Conservation (phyloP, 441 rosid genomes). For the Croton setiger region DNA sequence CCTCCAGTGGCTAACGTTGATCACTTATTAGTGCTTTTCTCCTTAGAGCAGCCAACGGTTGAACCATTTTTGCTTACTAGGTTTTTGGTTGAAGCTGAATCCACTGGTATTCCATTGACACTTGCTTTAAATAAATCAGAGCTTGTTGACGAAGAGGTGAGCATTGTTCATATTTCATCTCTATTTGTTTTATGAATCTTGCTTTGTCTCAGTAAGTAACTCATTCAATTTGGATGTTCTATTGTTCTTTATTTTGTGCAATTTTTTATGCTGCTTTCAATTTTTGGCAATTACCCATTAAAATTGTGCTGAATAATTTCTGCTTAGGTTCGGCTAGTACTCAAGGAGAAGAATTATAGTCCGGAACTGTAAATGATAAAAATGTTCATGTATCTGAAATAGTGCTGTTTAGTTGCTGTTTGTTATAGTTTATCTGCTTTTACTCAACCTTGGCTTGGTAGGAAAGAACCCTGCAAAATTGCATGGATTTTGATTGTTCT, state of each 20-base stretch:
- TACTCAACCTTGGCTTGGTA: background rate
- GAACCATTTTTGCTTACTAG: constrained; percentile 77
- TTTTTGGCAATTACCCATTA: background rate
- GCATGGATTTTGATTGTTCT: background rate
- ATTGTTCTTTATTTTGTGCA: background rate
- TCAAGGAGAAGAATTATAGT: too few relatives aligned
- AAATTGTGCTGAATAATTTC: background rate
- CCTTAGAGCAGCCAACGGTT: constrained; percentile 69
- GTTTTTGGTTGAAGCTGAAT: constrained; percentile 89
- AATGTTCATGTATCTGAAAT: background rate
- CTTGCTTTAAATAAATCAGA: constrained; percentile 79
- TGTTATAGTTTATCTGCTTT: background rate
- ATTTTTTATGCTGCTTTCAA: background rate
- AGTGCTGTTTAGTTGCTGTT: background rate
- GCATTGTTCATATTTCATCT: background rate
- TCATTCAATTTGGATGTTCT: background rate
- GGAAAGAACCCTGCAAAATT: background rate
- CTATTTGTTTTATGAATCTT: background rate
- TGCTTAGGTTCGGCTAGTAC: too few relatives aligned
- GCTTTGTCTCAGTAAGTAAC: background rate
- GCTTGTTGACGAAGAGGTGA: constrained; percentile 65
- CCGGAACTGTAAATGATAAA: background rate
- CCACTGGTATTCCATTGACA: constrained; percentile 67
- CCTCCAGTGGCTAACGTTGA: constrained; percentile 94
- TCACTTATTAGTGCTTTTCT: constrained; percentile 74